A percentile compares a stretch with the other conserved stretches of the same genome.
These are phyloP conservation scores for Hordeum vulgare DNA, from an alignment of 176 grass and related monocot species.

Conservation along the genomic window DNA sequence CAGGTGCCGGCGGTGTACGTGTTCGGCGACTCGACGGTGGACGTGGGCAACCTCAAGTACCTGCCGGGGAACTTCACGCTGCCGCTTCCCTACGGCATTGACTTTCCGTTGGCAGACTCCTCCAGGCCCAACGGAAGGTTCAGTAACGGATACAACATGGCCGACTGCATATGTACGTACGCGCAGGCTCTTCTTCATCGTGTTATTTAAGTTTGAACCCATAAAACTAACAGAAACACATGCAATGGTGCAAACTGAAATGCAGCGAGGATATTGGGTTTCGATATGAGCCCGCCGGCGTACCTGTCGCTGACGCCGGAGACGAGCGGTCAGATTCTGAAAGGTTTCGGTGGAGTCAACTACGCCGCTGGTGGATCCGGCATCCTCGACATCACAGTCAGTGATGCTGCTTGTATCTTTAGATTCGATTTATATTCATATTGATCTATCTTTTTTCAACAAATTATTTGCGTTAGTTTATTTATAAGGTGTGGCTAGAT, in stretches of 20 bases:
- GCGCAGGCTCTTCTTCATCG: too few relatives aligned
- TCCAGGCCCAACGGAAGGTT: slow-evolving; percentile 38
- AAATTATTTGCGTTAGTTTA: too few relatives aligned
- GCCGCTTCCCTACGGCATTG: slow-evolving; percentile 48
- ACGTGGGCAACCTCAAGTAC: slow-evolving; percentile 47
- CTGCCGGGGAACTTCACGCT: slow-evolving; percentile 16
- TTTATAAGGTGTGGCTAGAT: too few relatives aligned
- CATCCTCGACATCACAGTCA: slow-evolving; percentile 48
- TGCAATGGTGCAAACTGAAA: not conserved
- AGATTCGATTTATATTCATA: too few relatives aligned
- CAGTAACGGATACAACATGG: slow-evolving; percentile 65
- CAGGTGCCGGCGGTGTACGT: slow-evolving; percentile 50
- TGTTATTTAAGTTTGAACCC: too few relatives aligned
- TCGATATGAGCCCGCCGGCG: slow-evolving; percentile 53
- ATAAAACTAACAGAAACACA: not conserved
- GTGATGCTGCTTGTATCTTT: not conserved
- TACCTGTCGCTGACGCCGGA: slow-evolving; percentile 38
- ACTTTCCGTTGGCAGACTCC: slow-evolving; percentile 15
- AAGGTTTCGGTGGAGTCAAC: slow-evolving; percentile 42
- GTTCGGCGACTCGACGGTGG: slow-evolving; percentile 54
- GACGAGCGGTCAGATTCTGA: slow-evolving; percentile 18
- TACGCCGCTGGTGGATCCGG: slow-evolving; percentile 60
- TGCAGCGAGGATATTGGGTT: slow-evolving; percentile 46
- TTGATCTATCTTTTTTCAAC: too few relatives aligned
- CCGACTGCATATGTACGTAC: slow-evolving; percentile 36